Percentiles rank a stretch among this genome's conserved stretches.
These are phyloP conservation scores for Pythium aquatile DNA, from an alignment of 352 stramenopile species.

Conservation along the genomic window DNA sequence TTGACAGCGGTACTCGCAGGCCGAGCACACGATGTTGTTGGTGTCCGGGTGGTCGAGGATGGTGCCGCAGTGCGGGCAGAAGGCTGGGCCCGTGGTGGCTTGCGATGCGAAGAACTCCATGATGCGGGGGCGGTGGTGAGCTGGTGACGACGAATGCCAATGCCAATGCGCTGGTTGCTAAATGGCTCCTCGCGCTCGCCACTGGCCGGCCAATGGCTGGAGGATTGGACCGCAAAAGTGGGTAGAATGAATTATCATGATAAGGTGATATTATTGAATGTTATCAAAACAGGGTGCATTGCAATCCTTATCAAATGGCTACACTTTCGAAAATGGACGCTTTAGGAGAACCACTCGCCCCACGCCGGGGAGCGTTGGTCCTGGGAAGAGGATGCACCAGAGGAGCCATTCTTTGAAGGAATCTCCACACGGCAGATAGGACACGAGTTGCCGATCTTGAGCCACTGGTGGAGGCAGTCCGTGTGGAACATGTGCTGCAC, in stretches of 20 bases:
- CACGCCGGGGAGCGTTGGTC: constrained; percentile 62
- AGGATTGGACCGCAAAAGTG: constrained; percentile 12
- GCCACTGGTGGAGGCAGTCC: constrained; percentile 71
- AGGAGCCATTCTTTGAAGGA: constrained; percentile 43
- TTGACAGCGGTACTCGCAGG: constrained; percentile 81
- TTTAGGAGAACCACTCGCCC: constrained; percentile 79
- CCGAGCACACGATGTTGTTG: constrained; percentile 86
- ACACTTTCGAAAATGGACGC: constrained; percentile 1
- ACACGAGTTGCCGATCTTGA: constrained; percentile 83
- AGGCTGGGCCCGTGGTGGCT: constrained; percentile 68
- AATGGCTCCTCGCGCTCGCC: constrained; percentile 21
- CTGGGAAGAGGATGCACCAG: constrained; percentile 28
- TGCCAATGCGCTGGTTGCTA: constrained; percentile 16
- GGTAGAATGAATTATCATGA: constrained; percentile 1
- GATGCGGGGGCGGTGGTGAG: background rate
- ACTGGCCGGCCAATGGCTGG: constrained; percentile 26
- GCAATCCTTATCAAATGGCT: constrained; percentile 9
- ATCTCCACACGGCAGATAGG: constrained; percentile 82
- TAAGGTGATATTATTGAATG: background rate
- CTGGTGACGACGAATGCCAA: constrained; percentile 3
- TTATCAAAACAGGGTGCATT: constrained; percentile 21
- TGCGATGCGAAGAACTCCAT: constrained; percentile 80
- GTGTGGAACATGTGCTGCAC: constrained; percentile 81
- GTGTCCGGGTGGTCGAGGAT: constrained; percentile 87
- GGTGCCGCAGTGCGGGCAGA: constrained; percentile 86